Evolutionary conservation across 805 yeast species (phyloP), one percentile per base, ranked within the genome.

Genomic region (Starmera caribaea): DNA sequence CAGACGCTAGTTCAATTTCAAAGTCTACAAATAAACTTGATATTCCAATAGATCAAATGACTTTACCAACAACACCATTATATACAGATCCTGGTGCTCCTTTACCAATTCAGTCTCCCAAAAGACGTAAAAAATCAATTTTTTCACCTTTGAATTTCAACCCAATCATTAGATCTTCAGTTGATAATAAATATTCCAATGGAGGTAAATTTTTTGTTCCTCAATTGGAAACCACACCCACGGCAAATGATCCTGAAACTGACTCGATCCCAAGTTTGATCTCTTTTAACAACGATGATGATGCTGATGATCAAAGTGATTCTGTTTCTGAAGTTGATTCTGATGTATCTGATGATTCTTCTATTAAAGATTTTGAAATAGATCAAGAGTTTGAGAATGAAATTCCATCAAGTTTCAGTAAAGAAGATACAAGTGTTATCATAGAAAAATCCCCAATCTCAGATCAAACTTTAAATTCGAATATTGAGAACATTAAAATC

Each of bases 41-140:
- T 50, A 73, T 76, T 34, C 81, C 82, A 0, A 63, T 71, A 38
- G 74, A 74, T 42, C 76, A 76, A 48, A 77, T 77, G 71, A 73
- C 78, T 9, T 49, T 74, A 11, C 63, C 69, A 8, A 57, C 66
- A 3, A 69, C 77, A 2, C 79, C 79, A 0, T 58, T 73, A 17
- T 82, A 82, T 48, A 74, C 68, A 36, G 94, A 84, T 54, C 94
- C 94, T 0, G 94, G 94, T 34, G 94, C 94, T 0, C 94, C 94
- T 3, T 62, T 78, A 3, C 90, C 94, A 0, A 59, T 74, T 15
- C 69, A 46, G 41, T 61, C 75, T 0, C 71, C 74, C n/a, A 66
- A 55, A 33, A 48, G 43, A 16, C 59, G 57, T 37, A 63, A 57
- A 38, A 73, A 63, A 41, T 84, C 95, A 34, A 76, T 81, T 0